Evolutionary conservation across 2,329 filamentous ascomycete genomes (phyloP).

Genomic region (Cucurbitaria berberidis): DNA sequence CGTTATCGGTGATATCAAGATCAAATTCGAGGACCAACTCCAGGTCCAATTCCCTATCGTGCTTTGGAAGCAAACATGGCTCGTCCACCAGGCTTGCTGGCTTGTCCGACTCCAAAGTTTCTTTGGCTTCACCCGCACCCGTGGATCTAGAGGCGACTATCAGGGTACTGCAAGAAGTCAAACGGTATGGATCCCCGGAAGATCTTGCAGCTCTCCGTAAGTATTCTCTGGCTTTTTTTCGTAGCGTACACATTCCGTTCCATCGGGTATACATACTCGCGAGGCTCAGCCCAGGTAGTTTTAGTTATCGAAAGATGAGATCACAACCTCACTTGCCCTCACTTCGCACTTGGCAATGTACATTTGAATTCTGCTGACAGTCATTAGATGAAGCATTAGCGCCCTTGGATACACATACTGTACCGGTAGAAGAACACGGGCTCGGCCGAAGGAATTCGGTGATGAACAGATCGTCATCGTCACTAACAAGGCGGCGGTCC

Average conservation of each 20-base stretch:
- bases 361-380: constrained; percentile 11
- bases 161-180: constrained; percentile 54
- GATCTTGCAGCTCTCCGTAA: constrained; percentile 54
- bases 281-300: not conserved
- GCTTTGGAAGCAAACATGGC: constrained; percentile 27
- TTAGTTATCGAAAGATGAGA: not conserved
- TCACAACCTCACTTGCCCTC: not conserved
- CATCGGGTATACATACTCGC: not conserved
- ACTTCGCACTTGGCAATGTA: not conserved
- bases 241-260: not conserved
- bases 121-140: constrained; percentile 38
- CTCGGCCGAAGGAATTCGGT: constrained; percentile 29
- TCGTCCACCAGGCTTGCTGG: constrained; percentile 33
- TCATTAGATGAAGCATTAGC: constrained; percentile 38
- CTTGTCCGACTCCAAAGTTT: constrained; percentile 36
- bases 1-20: constrained; percentile 35
- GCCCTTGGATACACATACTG: constrained; percentile 19
- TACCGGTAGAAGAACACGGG: constrained; percentile 17
- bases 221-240: constrained; percentile 7
- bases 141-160: constrained; percentile 56
- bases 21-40: constrained; percentile 32
- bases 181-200: constrained; percentile 56
- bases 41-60: constrained; percentile 34
- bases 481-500: constrained; percentile 49
- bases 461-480: constrained; percentile 33